Percentiles rank a stretch among this genome's conserved stretches.
Conservation (phyloP, 768 basidiomycete species). For the Baorangia bicolor region DNA sequence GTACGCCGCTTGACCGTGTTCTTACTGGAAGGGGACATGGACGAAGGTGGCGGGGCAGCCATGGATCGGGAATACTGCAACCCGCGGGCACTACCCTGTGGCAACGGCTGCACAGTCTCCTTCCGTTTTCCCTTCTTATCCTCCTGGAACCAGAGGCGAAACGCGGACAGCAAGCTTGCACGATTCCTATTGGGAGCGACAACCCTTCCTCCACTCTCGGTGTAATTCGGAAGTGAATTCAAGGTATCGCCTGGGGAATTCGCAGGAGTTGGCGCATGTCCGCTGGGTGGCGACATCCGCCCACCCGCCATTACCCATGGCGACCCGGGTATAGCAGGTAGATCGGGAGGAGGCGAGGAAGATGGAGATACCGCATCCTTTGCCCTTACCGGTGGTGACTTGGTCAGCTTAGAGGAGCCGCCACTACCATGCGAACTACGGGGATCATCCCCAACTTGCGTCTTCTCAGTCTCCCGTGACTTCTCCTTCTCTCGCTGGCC, state of each 20-base stretch:
- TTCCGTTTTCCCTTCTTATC: constrained; percentile 87
- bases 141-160: constrained; percentile 91
- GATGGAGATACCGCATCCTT: constrained; percentile 45
- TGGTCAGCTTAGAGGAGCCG: constrained; percentile 59
- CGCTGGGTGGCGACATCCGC: constrained; percentile 37
- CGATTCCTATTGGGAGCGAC: constrained; percentile 53
- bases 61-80: constrained; percentile 28
- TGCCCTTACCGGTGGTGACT: constrained; percentile 63
- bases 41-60: constrained; percentile 21
- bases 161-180: constrained; percentile 79
- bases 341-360: constrained; percentile 49
- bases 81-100: constrained; percentile 22
- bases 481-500: constrained; percentile 42
- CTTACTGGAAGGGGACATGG: constrained; percentile 31
- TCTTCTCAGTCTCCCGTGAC: constrained; percentile 43
- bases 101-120: constrained; percentile 32
- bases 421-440: constrained; percentile 64
- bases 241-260: constrained; percentile 54
- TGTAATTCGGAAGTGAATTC: constrained; percentile 45
- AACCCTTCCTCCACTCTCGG: constrained; percentile 34
- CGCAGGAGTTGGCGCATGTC: constrained; percentile 43
- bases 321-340: constrained; percentile 48
- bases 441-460: constrained; percentile 51
- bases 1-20: constrained; percentile 50
- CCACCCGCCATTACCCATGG: constrained; percentile 71